These are phyloP conservation scores for Excoecaria cochinchinensis DNA, from an alignment of 345 rosid species.

Conservation along the genomic window DNA sequence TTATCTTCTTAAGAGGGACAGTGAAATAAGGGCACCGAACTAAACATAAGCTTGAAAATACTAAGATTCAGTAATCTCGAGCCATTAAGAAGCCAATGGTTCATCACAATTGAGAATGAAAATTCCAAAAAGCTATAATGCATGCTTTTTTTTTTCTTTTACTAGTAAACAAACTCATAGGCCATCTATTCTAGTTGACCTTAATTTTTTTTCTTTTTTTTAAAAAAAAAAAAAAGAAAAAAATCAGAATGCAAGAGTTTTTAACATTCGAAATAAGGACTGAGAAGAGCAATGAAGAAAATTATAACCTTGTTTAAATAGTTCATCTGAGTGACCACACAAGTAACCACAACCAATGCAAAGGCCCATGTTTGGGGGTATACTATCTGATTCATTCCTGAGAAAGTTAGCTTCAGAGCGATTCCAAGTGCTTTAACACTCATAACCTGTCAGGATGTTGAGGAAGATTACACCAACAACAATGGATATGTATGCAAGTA, in stretches of 20 bases:
- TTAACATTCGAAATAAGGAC: background rate
- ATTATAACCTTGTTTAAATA: slow-evolving; percentile 34
- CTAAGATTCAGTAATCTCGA: background rate
- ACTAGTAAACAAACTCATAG: background rate
- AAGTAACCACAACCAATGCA: slow-evolving; percentile 20
- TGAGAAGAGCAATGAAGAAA: background rate
- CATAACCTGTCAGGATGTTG: slow-evolving; percentile 26
- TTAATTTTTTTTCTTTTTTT: background rate
- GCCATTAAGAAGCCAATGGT: background rate
- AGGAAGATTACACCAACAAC: background rate
- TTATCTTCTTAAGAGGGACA: background rate
- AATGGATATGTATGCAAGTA: background rate
- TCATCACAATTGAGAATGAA: background rate
- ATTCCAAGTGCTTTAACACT: slow-evolving; percentile 35
- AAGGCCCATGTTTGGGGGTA: slow-evolving; percentile 35
- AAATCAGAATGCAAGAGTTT: background rate
- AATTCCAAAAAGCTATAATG: background rate
- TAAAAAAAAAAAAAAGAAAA: too few relatives aligned
- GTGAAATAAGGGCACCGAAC: background rate
- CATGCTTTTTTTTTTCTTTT: background rate
- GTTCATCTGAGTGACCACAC: slow-evolving; percentile 32
- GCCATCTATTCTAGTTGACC: background rate
- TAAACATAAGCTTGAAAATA: background rate
- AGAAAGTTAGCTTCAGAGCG: slow-evolving; percentile 33
- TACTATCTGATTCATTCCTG: slow-evolving; percentile 30